Evolutionary conservation across 2,329 filamentous ascomycete species (phyloP), one percentile per base, ranked within the genome.

Genomic region (Ophiosphaerella korrae): DNA sequence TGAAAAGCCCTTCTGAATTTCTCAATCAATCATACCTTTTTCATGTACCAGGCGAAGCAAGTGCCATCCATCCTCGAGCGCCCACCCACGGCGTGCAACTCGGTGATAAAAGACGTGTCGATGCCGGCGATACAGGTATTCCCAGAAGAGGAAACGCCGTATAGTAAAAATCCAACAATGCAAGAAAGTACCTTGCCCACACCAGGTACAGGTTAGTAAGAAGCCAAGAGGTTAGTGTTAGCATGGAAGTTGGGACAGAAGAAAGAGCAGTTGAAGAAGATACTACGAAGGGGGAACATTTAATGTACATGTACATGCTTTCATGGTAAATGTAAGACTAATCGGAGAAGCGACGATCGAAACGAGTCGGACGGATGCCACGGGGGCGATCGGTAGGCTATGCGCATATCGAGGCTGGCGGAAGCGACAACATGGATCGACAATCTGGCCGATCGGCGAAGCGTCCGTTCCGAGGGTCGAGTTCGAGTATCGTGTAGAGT

Each of bases 71-170:
- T 73, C 71, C 62, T 73, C 67, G 55, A 69, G 55, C 50, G 50
- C 57, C 58, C 53, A 57, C 70, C 43, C 61, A 29, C 51, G 65
- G 70, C 66, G 58, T 58, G 42, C 36, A 36, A 48, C 57, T 61
- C 58, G 62, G 73, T 71, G 71, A 74, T 70, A 72, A 74, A 74
- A 70, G 66, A 61, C 58, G 62, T 60, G 26, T 29, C 18, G 18
- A 21, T 21, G 18, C 18, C 18, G 18, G 18, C 18, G 5, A 21
- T 21, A 21, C 18, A 21, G 18, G 18, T 21, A 21, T 21, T 21
- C 18, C 18, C 18, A 4, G 18, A 21, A 21, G 18, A 21, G 18
- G 18, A 21, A 21, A 21, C 18, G 5, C 18, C 18, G 18, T 21
- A 21, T 4, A 21, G 18, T 21, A 21, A 4, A 21, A 21, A 21